Conservation (phyloP, 139 green algal species). For the Penium margaritaceum region DNA sequence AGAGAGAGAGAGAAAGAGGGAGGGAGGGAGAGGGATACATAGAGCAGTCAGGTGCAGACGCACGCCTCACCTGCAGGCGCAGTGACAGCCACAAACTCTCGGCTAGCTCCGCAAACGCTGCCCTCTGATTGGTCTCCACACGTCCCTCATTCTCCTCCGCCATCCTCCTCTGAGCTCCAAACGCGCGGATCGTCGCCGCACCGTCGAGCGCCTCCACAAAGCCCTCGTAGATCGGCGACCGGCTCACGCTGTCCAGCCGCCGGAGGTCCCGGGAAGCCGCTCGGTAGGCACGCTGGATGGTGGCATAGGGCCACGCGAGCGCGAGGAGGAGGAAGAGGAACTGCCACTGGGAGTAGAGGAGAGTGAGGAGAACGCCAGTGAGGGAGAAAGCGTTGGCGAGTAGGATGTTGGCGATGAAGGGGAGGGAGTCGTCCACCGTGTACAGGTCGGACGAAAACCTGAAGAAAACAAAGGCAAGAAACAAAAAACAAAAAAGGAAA, state of each 20-base stretch:
- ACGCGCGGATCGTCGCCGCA: constrained; percentile 60
- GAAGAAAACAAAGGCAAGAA: no score
- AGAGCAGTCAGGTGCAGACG: no score
- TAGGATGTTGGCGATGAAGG: constrained; percentile 86
- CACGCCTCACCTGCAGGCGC: constrained; percentile 52
- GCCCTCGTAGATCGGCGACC: constrained; percentile 69
- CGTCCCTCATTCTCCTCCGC: constrained; percentile 10
- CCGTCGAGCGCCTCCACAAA: constrained; percentile 69
- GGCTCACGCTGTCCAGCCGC: constrained; percentile 71
- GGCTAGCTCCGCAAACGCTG: constrained; percentile 41
- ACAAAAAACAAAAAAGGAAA: no score
- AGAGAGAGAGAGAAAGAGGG: background rate
- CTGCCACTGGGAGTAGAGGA: constrained; percentile 47
- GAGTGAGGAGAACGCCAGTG: constrained; percentile 59
- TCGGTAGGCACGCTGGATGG: constrained; percentile 67
- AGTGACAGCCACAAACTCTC: constrained; percentile 63
- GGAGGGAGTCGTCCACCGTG: constrained; percentile 74
- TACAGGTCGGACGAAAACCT: constrained; percentile 73
- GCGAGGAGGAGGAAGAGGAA: constrained; percentile 49
- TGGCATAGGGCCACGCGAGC: constrained; percentile 51
- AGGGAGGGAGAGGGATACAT: background rate
- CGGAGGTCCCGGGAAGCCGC: constrained; percentile 73
- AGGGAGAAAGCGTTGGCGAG: constrained; percentile 67
- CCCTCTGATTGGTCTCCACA: constrained; percentile 51
- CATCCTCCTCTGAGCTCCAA: constrained; percentile 13